Conservation (phyloP, 257 asterid species). For the Solanum clarkiae region DNA sequence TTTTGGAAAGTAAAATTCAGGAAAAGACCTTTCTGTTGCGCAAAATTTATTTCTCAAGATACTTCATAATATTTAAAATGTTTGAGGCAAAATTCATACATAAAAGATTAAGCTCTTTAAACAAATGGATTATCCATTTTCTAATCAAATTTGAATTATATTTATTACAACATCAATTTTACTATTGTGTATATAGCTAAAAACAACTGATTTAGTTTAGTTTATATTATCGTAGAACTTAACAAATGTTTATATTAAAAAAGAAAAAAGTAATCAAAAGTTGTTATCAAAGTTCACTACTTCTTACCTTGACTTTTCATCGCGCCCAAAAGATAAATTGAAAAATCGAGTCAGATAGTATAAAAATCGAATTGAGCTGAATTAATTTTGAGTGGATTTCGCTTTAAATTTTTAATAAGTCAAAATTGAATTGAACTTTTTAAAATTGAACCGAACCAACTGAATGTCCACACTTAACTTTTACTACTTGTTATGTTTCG, state of each 20-base stretch:
- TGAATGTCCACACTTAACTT: too few species aligned
- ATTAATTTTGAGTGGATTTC: too few species aligned
- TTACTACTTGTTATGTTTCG: too few species aligned
- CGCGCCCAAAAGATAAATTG: too few species aligned
- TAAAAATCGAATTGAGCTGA: too few species aligned
- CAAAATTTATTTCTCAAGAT: not conserved
- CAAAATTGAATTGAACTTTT: too few species aligned
- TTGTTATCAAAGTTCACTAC: too few species aligned
- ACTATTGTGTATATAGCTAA: not conserved
- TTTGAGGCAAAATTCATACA: not conserved
- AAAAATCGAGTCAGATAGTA: too few species aligned
- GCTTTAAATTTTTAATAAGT: too few species aligned
- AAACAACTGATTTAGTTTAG: not conserved
- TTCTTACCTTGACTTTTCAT: too few species aligned
- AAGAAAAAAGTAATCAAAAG: not conserved
- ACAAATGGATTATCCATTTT: not conserved
- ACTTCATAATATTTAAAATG: not conserved
- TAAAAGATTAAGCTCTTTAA: not conserved
- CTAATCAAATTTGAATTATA: not conserved
- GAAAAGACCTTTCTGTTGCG: not conserved
- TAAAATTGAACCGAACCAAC: too few species aligned
- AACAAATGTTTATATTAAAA: not conserved
- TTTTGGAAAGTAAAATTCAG: not conserved
- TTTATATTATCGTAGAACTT: not conserved
- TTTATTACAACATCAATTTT: not conserved